A percentile compares a stretch with the other conserved stretches of the same genome.
phyloP scores from a whole-genome alignment of 2,329 filamentous ascomycete genomes.

The Colletotrichum lindemuthianum region DNA sequence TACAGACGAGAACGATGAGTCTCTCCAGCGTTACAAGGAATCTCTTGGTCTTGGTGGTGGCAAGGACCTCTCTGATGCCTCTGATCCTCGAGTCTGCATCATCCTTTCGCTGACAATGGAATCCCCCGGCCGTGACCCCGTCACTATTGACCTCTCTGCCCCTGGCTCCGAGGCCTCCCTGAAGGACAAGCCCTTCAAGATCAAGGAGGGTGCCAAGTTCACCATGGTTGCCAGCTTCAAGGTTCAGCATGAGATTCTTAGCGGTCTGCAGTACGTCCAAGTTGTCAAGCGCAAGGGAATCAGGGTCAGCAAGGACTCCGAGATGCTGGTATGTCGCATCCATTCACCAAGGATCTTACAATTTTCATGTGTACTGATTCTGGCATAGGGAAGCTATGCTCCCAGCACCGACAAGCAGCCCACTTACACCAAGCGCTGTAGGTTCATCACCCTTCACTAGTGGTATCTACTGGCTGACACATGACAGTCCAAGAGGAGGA shows the following conservation, averaged over 20 bases:
- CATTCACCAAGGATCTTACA: constrained; percentile 13
- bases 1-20: constrained; percentile 81
- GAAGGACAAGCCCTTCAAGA: constrained; percentile 93
- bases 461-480: constrained; percentile 29
- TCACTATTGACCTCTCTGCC: constrained; percentile 85
- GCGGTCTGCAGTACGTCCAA: constrained; percentile 95
- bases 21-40: constrained; percentile 96
- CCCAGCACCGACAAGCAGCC: constrained; percentile 91
- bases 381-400: constrained; percentile 82
- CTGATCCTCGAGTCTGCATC: constrained; percentile 89
- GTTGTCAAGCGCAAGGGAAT: constrained; percentile 90
- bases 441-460: constrained; percentile 48
- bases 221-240: constrained; percentile 95
- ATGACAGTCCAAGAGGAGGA: constrained; percentile 87
- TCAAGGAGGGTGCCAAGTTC: constrained; percentile 95
- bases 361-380: constrained; percentile 40
- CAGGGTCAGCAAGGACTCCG: constrained; percentile 89
- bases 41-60: constrained; percentile 88
- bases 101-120: constrained; percentile 92
- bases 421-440: constrained; percentile 91
- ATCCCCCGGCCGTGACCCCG: constrained; percentile 81
- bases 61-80: constrained; percentile 77
- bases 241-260: constrained; percentile 96
- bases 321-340: constrained; percentile 85
- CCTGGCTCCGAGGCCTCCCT: constrained; percentile 79